Conservation (phyloP, 108 stramenopile species). For the Craspedostauros australis region DNA sequence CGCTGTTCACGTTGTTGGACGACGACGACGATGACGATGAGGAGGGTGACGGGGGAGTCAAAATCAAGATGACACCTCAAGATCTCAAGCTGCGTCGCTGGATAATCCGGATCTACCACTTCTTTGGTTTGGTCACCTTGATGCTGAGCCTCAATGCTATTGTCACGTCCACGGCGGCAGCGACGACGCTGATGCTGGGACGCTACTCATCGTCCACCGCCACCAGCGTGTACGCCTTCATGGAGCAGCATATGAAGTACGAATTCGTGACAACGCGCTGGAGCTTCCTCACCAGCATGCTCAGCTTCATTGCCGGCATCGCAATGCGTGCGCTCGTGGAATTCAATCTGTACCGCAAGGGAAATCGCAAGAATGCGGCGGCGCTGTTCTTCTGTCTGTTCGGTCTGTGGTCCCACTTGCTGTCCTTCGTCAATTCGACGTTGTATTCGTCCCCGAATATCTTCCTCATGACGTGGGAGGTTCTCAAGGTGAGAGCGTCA, state of each 20-base stretch:
- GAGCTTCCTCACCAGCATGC: constrained; percentile 7
- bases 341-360: constrained; percentile 6
- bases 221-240: constrained; percentile 1
- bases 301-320: constrained; percentile 5
- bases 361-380: neutral
- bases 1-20: constrained; percentile 7
- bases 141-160: constrained; percentile 10
- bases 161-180: constrained; percentile 1
- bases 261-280: constrained; percentile 18
- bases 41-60: too few species aligned
- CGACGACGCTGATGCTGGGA: neutral
- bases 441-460: neutral
- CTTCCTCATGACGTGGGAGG: too few species aligned
- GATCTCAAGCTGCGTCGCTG: neutral
- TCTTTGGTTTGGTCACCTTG: constrained; percentile 1
- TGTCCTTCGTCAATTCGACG: constrained; percentile 15
- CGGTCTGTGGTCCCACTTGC: constrained; percentile 5
- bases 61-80: neutral
- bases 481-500: too few species aligned
- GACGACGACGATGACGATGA: too few species aligned
- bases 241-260: constrained; percentile 4
- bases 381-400: constrained; percentile 3
- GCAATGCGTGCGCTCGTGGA: constrained; percentile 5
- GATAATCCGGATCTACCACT: constrained; percentile 1
- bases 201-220: neutral